These are phyloP conservation scores for Candida dendrica DNA, from an alignment of 805 yeast genomes.

Conservation along the genomic window DNA sequence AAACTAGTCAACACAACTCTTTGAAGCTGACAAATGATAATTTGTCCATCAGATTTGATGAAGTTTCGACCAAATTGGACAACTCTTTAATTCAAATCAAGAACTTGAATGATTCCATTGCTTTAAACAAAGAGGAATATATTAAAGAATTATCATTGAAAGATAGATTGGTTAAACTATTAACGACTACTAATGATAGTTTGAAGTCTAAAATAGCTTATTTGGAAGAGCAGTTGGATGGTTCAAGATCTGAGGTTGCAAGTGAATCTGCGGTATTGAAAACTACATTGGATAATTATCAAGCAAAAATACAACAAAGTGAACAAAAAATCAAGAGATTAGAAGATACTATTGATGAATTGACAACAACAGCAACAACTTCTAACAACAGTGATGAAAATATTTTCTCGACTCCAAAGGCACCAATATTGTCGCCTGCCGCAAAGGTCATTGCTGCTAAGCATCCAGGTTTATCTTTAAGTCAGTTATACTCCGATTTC, in stretches of 20 bases:
- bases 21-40: constrained; percentile 20
- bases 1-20: constrained; percentile 24
- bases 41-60: constrained; percentile 28
- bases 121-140: constrained; percentile 41
- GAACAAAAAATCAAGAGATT: constrained; percentile 34
- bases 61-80: constrained; percentile 32
- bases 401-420: constrained; percentile 6
- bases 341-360: constrained; percentile 37
- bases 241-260: constrained; percentile 14
- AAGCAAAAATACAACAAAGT: constrained; percentile 37
- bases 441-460: constrained; percentile 47
- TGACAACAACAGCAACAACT: constrained; percentile 19
- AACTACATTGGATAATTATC: constrained; percentile 49
- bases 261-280: constrained; percentile 59
- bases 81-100: constrained; percentile 37
- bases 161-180: constrained; percentile 50
- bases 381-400: constrained; percentile 11
- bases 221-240: constrained; percentile 35
- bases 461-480: constrained; percentile 48
- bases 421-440: constrained; percentile 41
- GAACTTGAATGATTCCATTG: constrained; percentile 36
- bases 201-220: constrained; percentile 43
- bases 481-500: constrained; percentile 60
- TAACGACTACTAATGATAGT: constrained; percentile 47
- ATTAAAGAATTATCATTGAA: constrained; percentile 52